phyloP scores from a whole-genome alignment of 2,329 filamentous ascomycete species.

The Apiospora hydei region DNA sequence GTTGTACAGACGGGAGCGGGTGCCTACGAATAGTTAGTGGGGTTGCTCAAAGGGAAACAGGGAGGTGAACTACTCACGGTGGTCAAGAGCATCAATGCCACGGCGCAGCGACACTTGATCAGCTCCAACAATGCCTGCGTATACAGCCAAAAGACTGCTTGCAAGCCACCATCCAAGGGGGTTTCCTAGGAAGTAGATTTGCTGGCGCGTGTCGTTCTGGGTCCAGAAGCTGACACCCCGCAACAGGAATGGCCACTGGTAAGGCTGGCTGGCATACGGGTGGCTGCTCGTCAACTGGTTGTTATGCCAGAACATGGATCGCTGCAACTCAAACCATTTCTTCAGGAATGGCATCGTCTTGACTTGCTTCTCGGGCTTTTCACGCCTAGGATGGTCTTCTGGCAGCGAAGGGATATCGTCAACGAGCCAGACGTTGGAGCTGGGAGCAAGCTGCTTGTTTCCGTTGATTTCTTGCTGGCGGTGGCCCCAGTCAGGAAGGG shows the following conservation, averaged over 20 bases:
- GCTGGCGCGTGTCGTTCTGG: constrained; percentile 89
- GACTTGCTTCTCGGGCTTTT: constrained; percentile 78
- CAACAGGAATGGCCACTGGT: constrained; percentile 97
- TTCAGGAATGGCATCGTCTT: constrained; percentile 87
- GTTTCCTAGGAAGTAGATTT: constrained; percentile 99
- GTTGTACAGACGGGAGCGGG: constrained; percentile 94
- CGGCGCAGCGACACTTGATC: constrained; percentile 94
- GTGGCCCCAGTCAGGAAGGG: constrained; percentile 96
- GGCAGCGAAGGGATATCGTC: constrained; percentile 88
- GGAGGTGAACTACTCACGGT: constrained; percentile 70
- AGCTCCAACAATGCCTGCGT: constrained; percentile 87
- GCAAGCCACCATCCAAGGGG: constrained; percentile 97
- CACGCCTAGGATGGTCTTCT: constrained; percentile 73
- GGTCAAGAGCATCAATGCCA: constrained; percentile 90
- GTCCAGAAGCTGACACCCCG: constrained; percentile 99
- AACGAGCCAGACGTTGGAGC: constrained; percentile 93
- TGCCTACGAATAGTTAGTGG: constrained; percentile 61
- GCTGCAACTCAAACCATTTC: constrained; percentile 96
- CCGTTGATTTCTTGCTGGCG: constrained; percentile 99
- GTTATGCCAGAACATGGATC: constrained; percentile 99
- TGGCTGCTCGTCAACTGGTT: constrained; percentile 97
- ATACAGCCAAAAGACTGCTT: constrained; percentile 90
- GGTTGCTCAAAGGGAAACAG: neutral
- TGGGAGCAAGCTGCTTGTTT: constrained; percentile 91
- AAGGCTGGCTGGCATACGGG: constrained; percentile 92